Percentiles rank a stretch among this genome's conserved stretches.
Conservation (phyloP, 192 early-diverging fungal genomes). For the Thoreauomyces humboldtii region DNA sequence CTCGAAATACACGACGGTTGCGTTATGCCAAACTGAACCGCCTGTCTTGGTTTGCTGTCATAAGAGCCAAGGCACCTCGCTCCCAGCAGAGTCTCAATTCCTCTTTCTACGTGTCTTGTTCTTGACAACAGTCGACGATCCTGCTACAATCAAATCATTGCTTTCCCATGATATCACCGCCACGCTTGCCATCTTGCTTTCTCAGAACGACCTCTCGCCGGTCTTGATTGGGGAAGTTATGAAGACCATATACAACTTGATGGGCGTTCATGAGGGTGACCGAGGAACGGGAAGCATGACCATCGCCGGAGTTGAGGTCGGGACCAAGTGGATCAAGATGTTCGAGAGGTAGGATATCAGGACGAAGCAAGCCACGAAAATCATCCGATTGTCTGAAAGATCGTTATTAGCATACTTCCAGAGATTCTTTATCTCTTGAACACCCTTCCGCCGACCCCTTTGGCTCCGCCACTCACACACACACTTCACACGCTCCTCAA, state of each 20-base stretch:
- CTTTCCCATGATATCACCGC: background rate
- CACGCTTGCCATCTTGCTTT: background rate
- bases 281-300: background rate
- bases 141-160: background rate
- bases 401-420: slow-evolving; percentile 41
- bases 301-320: background rate
- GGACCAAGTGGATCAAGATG: background rate
- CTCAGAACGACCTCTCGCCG: too few species aligned
- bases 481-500: slow-evolving; percentile 74
- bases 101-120: slow-evolving; percentile 66
- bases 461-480: slow-evolving; percentile 74
- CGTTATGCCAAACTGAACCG: too few species aligned
- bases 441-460: slow-evolving; percentile 36
- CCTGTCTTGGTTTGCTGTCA: background rate
- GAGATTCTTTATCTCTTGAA: slow-evolving; percentile 27
- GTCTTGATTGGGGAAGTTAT: slow-evolving; percentile 32
- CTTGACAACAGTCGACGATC: slow-evolving; percentile 51
- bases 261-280: slow-evolving; percentile 13
- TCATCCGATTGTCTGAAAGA: too few species aligned
- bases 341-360: slow-evolving; percentile 25
- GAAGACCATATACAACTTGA: slow-evolving; percentile 48
- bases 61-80: background rate
- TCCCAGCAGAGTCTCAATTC: slow-evolving; percentile 56
- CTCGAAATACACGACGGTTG: too few species aligned
- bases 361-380: too few species aligned